phyloP scores from a whole-genome alignment of 2,329 filamentous ascomycete genomes.

The Delphinella strobiligena region DNA sequence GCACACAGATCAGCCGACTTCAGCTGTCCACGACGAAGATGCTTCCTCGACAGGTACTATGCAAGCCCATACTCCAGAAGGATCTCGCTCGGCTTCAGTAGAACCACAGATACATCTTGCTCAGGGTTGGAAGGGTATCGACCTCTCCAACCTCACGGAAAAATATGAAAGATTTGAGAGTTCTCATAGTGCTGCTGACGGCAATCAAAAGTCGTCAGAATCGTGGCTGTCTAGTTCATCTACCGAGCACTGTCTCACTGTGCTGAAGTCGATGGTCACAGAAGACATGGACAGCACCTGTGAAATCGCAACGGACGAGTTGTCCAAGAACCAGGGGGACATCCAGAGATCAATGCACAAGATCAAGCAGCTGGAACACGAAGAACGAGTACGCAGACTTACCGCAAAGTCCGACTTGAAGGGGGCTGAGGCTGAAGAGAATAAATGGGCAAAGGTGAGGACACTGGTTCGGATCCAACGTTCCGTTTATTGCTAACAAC shows the following conservation, averaged over 20 bases:
- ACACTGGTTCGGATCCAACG: too few relatives aligned
- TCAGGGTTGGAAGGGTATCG: too few relatives aligned
- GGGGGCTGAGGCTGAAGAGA: too few relatives aligned
- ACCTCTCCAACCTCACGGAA: too few relatives aligned
- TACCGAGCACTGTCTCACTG: not conserved
- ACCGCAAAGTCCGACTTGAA: too few relatives aligned
- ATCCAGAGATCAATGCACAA: slow-evolving; percentile 4
- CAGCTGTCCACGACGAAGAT: not conserved
- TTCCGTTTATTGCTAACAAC: too few relatives aligned
- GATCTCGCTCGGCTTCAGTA: not conserved
- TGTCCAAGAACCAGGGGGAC: not conserved
- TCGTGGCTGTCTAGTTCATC: not conserved
- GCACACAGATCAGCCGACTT: too few relatives aligned
- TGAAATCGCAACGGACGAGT: not conserved
- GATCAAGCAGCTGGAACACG: slow-evolving; percentile 1
- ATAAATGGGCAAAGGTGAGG: not conserved
- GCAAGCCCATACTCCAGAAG: slow-evolving; percentile 1
- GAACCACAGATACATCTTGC: not conserved
- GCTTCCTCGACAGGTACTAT: slow-evolving; percentile 3
- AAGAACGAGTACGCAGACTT: slow-evolving; percentile 1
- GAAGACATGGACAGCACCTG: not conserved
- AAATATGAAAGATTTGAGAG: too few relatives aligned
- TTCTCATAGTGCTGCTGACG: too few relatives aligned
- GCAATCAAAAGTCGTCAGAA: not conserved
- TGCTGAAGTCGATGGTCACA: not conserved